Evolutionary conservation across 176 grass and related monocot species (phyloP).

Genomic region (Bonia amplexicaulis): DNA sequence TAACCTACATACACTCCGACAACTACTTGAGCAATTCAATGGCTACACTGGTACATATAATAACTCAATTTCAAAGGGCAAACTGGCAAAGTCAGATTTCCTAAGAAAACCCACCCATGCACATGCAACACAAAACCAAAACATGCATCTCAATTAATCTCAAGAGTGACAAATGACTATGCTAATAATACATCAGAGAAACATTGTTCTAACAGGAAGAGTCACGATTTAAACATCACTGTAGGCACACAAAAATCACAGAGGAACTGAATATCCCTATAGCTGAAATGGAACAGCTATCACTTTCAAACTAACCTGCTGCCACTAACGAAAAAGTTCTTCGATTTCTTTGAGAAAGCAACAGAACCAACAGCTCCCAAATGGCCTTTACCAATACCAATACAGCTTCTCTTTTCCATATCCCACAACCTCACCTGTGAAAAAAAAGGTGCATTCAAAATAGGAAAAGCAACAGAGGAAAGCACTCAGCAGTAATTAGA

Average conservation of each 20-base stretch:
- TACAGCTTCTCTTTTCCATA: slow-evolving; percentile 66
- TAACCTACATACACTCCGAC: not conserved
- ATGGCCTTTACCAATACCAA: slow-evolving; percentile 84
- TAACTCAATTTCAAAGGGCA: not conserved
- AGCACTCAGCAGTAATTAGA: not conserved
- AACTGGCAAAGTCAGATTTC: not conserved
- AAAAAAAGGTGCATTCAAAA: slow-evolving; percentile 2
- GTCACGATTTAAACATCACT: not conserved
- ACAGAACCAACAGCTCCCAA: slow-evolving; percentile 83
- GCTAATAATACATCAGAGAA: not conserved
- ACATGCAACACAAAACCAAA: not conserved
- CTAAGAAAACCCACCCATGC: not conserved
- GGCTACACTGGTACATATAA: not conserved
- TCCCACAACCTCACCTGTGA: slow-evolving; percentile 83
- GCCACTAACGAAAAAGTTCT: slow-evolving; percentile 84
- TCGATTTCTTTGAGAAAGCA: slow-evolving; percentile 82
- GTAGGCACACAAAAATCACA: not conserved
- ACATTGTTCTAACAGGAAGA: not conserved
- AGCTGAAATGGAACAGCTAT: not conserved
- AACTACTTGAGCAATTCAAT: not conserved
- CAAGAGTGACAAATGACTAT: not conserved
- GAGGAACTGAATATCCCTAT: not conserved
- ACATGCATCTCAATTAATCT: not conserved
- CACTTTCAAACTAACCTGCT: slow-evolving; percentile 63
- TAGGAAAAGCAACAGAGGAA: not conserved